Evolutionary conservation across 176 grass and related monocot species (phyloP), one percentile per base, ranked within the genome.

Genomic region (Oryza coarctata): DNA sequence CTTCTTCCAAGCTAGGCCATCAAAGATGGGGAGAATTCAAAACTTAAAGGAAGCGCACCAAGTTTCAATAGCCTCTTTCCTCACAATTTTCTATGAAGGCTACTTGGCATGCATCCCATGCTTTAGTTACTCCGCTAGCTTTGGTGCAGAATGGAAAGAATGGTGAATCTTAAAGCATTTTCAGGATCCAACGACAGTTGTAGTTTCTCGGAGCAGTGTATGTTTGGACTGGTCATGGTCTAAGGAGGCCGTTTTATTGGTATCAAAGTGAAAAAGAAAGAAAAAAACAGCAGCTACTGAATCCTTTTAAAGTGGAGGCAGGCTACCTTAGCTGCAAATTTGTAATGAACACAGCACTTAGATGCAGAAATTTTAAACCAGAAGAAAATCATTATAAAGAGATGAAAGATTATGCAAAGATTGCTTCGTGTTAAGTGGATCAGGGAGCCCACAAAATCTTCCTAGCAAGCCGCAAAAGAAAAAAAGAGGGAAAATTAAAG

Each of bases 1-100:
- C 89, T 84, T 91, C 89, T 84, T 81, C 81, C 85, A 91, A 91
- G 55, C 55, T 60, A 25, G 71, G 71, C 33, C 43, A 80, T 61
- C 70, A 91, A 91, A 91, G 85, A 26, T 67, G 67, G 12, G 76
- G 73, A 12, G 76, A 81, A 36, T 87, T 91, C 89, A 87, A 91
- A 86, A 80, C 80, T 72, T 65, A 71, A 90, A 87, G 71, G 80
- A 85, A 32, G 58, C 63, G 40, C 65, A 71, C 57, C 71, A 72
- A 80, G 85, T 80, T 77, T 87, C 80, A 75, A 47, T 84, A 69
- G 60, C 81, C 60, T 87, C 75, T 84, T 87, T 81, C 23, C 33
- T 84, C 76, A 81, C 89, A 84, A 76, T 80, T 84, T 65, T 81
- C 71, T 47, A 87, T 91, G 81, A 71, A 58, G 22, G 67, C 49